Conservation (phyloP, 345 rosid species). For the Salix exigua region DNA sequence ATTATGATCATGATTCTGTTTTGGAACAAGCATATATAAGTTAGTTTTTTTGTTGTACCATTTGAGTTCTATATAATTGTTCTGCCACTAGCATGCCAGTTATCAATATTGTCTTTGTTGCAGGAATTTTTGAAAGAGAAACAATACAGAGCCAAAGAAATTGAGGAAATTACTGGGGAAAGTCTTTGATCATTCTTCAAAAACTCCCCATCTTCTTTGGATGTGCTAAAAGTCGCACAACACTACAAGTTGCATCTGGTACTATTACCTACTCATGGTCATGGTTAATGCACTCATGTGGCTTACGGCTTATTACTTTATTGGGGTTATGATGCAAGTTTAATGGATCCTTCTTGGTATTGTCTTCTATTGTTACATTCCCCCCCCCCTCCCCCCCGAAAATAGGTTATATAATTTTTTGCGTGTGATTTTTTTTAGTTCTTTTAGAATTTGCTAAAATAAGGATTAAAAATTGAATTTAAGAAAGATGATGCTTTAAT, state of each 20-base stretch:
- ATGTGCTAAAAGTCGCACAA: constrained; percentile 70
- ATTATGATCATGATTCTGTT: not conserved
- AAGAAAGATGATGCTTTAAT: too few relatives aligned
- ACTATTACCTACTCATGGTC: not conserved
- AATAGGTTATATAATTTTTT: not conserved
- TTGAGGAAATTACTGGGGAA: constrained; percentile 54
- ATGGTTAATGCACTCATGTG: not conserved
- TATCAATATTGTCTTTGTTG: constrained; percentile 6
- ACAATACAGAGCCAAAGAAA: constrained; percentile 68
- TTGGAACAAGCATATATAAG: not conserved
- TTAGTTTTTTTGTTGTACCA: not conserved
- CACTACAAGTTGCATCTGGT: constrained; percentile 89
- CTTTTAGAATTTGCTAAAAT: too few relatives aligned
- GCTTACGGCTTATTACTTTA: not conserved
- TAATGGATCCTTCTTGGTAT: not conserved
- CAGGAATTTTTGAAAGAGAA: constrained; percentile 77
- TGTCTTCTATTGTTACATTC: not conserved
- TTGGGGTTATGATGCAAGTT: not conserved
- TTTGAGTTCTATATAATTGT: not conserved
- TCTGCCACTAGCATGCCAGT: not conserved
- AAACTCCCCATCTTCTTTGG: constrained; percentile 63
- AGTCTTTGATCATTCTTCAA: constrained; percentile 56
- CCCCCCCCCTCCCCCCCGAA: not conserved
- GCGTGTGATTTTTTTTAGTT: too few relatives aligned
- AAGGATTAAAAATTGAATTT: too few relatives aligned